These are phyloP conservation scores for Venturia asperata DNA, from an alignment of 2,329 filamentous ascomycete genomes.

Conservation along the genomic window DNA sequence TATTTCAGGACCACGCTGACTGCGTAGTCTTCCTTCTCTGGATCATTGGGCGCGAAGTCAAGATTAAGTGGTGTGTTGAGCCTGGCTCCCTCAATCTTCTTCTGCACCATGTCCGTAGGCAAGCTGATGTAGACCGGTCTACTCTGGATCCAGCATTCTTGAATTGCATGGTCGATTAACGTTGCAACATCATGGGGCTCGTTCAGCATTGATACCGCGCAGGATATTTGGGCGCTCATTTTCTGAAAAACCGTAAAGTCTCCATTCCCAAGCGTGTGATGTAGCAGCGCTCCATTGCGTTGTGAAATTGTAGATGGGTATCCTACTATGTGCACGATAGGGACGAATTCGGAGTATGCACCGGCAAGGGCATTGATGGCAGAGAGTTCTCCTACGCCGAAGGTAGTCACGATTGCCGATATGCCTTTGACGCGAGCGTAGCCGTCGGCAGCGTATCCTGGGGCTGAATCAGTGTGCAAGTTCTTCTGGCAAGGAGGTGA, in stretches of 20 bases:
- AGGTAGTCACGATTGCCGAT: conserved; percentile 41
- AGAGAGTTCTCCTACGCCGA: conserved; percentile 43
- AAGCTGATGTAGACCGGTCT: conserved; percentile 79
- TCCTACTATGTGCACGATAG: conserved; percentile 43
- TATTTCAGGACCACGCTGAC: conserved; percentile 70
- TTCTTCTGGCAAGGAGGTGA: conserved; percentile 16
- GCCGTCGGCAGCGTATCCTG: conserved; percentile 42
- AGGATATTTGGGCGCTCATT: conserved; percentile 68
- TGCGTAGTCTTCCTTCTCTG: conserved; percentile 71
- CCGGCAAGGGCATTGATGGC: conserved; percentile 43
- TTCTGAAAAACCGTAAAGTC: conserved; percentile 77
- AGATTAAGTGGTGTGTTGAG: conserved; percentile 66
- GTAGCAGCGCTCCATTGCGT: conserved; percentile 37
- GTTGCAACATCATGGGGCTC: conserved; percentile 61
- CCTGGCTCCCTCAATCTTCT: conserved; percentile 66
- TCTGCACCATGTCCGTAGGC: conserved; percentile 71
- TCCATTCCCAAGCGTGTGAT: conserved; percentile 46
- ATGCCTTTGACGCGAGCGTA: conserved; percentile 43
- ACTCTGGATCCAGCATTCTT: conserved; percentile 65
- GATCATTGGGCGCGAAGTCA: conserved; percentile 55
- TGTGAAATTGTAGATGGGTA: conserved; percentile 37
- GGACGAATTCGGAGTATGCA: conserved; percentile 41
- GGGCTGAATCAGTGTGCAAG: conserved; percentile 20
- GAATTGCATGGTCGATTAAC: conserved; percentile 71
- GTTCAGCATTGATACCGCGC: conserved; percentile 62